Evolutionary conservation across 2,329 filamentous ascomycete genomes (phyloP).

Genomic region (Fusarium keratoplasticum): DNA sequence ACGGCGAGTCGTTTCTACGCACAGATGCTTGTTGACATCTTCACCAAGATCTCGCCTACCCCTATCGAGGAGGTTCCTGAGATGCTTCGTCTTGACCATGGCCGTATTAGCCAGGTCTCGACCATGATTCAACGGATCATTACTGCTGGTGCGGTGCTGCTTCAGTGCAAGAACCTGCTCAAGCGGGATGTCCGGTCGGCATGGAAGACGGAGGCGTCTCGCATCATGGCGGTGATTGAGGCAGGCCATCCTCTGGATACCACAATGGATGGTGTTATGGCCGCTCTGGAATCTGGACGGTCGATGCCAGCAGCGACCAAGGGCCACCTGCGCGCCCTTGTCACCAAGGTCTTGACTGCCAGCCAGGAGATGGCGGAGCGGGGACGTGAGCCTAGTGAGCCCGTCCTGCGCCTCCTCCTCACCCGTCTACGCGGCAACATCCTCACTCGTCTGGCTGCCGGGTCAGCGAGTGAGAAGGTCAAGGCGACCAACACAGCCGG

Average conservation of each 20-base stretch:
- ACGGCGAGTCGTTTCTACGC: conserved; percentile 79
- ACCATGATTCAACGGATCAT: conserved; percentile 67
- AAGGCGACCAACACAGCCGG: conserved; percentile 75
- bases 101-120: conserved; percentile 64
- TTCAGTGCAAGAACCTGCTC: conserved; percentile 85
- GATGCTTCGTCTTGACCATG: conserved; percentile 76
- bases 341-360: conserved; percentile 66
- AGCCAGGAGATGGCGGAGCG: conserved; percentile 58
- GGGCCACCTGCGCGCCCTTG: conserved; percentile 67
- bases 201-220: conserved; percentile 79
- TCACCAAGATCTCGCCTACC: conserved; percentile 73
- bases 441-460: conserved; percentile 71
- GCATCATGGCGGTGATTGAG: conserved; percentile 78
- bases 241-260: conserved; percentile 63
- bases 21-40: conserved; percentile 79
- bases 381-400: conserved; percentile 61
- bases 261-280: conserved; percentile 70
- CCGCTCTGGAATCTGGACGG: conserved; percentile 70
- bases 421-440: conserved; percentile 76
- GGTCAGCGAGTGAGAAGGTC: conserved; percentile 76
- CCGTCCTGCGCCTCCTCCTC: conserved; percentile 74
- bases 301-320: conserved; percentile 75
- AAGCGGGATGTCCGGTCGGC: conserved; percentile 82
- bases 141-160: conserved; percentile 77
- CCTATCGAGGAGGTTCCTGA: conserved; percentile 72